Percentiles rank a stretch among this genome's conserved stretches.
phyloP scores from a whole-genome alignment of 148 eudicot genomes.

The Euryodendron excelsum region DNA sequence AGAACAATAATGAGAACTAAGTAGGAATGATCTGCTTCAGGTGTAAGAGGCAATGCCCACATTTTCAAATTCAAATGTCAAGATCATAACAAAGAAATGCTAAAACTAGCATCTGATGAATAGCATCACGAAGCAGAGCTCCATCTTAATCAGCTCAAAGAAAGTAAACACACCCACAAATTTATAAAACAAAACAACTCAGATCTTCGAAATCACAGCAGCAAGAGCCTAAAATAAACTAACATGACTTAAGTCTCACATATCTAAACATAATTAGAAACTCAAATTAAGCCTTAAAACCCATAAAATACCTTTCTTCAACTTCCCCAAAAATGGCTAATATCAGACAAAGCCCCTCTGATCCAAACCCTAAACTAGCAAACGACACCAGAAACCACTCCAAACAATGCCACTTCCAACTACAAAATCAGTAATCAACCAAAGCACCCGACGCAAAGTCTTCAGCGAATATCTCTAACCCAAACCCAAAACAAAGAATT shows the following conservation, averaged over 20 bases:
- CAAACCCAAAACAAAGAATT: background rate
- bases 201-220: conserved; percentile 10
- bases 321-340: background rate
- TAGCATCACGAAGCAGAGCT: background rate
- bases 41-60: background rate
- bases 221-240: background rate
- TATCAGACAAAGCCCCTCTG: conserved; percentile 5
- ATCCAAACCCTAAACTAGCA: conserved; percentile 17
- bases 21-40: background rate
- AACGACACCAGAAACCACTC: background rate
- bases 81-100: background rate
- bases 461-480: background rate
- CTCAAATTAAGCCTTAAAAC: background rate
- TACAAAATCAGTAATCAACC: background rate
- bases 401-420: conserved; percentile 13
- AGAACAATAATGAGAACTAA: background rate
- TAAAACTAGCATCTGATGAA: conserved; percentile 4
- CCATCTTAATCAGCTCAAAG: background rate
- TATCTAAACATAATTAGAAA: background rate
- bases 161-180: conserved; percentile 1
- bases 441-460: background rate
- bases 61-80: background rate
- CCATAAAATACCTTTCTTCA: conserved; percentile 13
- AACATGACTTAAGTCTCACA: background rate
- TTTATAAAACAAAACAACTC: background rate